phyloP scores from a whole-genome alignment of 805 yeast genomes.

The Candida michaelii region DNA sequence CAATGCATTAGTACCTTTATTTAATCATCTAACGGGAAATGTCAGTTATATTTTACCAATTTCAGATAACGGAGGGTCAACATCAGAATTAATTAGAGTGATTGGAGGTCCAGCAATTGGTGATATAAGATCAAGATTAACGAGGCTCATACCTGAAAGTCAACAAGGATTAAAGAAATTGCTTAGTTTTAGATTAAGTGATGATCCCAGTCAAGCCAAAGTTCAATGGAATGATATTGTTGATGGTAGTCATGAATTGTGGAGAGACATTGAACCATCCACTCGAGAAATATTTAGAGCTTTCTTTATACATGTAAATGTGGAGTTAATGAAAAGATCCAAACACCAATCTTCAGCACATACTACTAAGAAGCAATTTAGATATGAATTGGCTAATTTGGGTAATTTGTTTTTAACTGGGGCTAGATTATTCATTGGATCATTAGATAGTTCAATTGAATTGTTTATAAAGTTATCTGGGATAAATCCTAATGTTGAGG shows the following conservation, averaged over 20 bases:
- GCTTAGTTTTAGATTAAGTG: slow-evolving; percentile 50
- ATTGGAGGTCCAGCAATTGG: slow-evolving; percentile 97
- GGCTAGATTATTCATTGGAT: slow-evolving; percentile 76
- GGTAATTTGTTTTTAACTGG: slow-evolving; percentile 87
- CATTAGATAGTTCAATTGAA: slow-evolving; percentile 82
- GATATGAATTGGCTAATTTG: slow-evolving; percentile 74
- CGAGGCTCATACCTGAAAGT: slow-evolving; percentile 64
- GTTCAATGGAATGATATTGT: slow-evolving; percentile 75
- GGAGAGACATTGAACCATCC: slow-evolving; percentile 61
- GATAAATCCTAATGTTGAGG: slow-evolving; percentile 51
- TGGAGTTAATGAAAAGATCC: slow-evolving; percentile 69
- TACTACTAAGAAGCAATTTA: slow-evolving; percentile 53
- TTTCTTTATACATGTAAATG: slow-evolving; percentile 75
- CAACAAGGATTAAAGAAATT: slow-evolving; percentile 33
- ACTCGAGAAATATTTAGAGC: slow-evolving; percentile 72
- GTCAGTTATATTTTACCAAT: slow-evolving; percentile 76
- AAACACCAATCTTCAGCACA: slow-evolving; percentile 36
- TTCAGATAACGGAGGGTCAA: slow-evolving; percentile 93
- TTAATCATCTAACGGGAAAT: slow-evolving; percentile 14
- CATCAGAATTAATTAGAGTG: slow-evolving; percentile 81
- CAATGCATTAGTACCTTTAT: slow-evolving; percentile 58
- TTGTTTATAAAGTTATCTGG: slow-evolving; percentile 64
- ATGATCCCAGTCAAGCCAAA: slow-evolving; percentile 52
- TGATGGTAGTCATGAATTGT: slow-evolving; percentile 71
- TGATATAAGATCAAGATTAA: slow-evolving; percentile 79